These are phyloP conservation scores for Tetracentron sinense DNA, from an alignment of 164 flowering plant species.

Conservation along the genomic window DNA sequence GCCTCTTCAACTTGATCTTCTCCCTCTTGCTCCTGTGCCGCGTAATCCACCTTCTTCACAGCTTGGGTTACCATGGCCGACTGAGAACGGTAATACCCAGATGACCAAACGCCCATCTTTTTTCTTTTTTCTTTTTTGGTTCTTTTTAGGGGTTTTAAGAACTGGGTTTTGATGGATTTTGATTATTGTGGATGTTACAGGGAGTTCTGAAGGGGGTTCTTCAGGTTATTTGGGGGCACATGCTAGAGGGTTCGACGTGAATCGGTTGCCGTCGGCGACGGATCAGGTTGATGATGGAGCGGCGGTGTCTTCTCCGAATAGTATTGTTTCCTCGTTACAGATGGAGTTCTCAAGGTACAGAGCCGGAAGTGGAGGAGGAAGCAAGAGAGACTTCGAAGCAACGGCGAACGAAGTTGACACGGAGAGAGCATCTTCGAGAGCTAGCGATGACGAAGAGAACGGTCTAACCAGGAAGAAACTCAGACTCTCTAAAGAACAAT, in stretches of 20 bases:
- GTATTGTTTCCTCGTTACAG: conserved; percentile 53
- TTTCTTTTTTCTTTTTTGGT: background rate
- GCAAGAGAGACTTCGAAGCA: conserved; percentile 35
- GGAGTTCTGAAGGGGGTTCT: conserved; percentile 26
- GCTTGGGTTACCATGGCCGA: conserved; percentile 34
- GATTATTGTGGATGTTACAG: background rate
- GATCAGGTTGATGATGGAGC: conserved; percentile 43
- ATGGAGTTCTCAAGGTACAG: conserved; percentile 50
- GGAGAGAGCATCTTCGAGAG: conserved; percentile 51
- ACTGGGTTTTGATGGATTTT: background rate
- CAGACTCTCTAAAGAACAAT: conserved; percentile 77
- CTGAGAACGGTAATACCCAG: conserved; percentile 17
- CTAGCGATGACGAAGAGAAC: conserved; percentile 75
- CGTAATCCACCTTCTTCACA: conserved; percentile 21
- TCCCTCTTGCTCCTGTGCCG: conserved; percentile 31
- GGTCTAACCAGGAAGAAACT: conserved; percentile 71
- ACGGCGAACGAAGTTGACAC: conserved; percentile 31
- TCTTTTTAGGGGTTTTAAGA: background rate
- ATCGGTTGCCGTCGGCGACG: conserved; percentile 33
- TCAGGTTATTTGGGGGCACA: conserved; percentile 23
- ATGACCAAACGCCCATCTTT: background rate
- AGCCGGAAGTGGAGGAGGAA: conserved; percentile 18
- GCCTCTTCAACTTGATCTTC: conserved; percentile 39
- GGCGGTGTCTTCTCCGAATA: conserved; percentile 55
- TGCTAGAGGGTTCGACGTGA: conserved; percentile 44